phyloP scores from a whole-genome alignment of 306 rosid genomes.

The Ormosia emarginata region DNA sequence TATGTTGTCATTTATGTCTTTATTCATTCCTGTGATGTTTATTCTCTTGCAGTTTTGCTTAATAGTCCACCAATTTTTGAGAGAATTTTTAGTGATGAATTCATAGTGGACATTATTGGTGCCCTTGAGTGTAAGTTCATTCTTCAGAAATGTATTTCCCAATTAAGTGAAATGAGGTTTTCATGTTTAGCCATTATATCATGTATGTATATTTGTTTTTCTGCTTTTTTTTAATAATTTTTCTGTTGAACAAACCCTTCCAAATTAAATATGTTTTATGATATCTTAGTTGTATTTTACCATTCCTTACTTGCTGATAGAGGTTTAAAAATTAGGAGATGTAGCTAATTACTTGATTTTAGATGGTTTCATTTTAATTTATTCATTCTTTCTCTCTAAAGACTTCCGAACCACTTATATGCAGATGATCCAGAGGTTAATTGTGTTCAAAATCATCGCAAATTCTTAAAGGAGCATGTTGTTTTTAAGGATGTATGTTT shows the following conservation, averaged over 20 bases:
- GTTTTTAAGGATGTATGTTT: constrained; percentile 85
- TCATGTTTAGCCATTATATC: background rate
- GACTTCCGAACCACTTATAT: constrained; percentile 17
- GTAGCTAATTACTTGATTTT: background rate
- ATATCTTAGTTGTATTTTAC: background rate
- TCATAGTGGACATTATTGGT: constrained; percentile 84
- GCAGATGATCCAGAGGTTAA: constrained; percentile 89
- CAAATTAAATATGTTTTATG: background rate
- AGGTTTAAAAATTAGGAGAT: background rate
- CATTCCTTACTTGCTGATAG: background rate
- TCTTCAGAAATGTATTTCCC: background rate
- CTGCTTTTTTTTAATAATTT: background rate
- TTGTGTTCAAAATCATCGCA: constrained; percentile 69
- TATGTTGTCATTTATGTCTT: constrained; percentile 1
- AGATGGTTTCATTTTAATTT: constrained; percentile 13
- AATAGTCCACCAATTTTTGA: constrained; percentile 81
- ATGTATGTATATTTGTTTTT: background rate
- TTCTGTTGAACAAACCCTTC: background rate
- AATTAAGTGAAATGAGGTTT: background rate
- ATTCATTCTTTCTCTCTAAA: background rate
- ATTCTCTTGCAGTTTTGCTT: constrained; percentile 69
- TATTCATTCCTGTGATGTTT: constrained; percentile 15
- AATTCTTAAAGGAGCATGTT: constrained; percentile 80
- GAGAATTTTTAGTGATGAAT: constrained; percentile 80
- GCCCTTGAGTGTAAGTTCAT: constrained; percentile 87